Evolutionary conservation across 2,329 filamentous ascomycete genomes (phyloP), one percentile per base, ranked within the genome.

Genomic region (Fusarium penzigii): DNA sequence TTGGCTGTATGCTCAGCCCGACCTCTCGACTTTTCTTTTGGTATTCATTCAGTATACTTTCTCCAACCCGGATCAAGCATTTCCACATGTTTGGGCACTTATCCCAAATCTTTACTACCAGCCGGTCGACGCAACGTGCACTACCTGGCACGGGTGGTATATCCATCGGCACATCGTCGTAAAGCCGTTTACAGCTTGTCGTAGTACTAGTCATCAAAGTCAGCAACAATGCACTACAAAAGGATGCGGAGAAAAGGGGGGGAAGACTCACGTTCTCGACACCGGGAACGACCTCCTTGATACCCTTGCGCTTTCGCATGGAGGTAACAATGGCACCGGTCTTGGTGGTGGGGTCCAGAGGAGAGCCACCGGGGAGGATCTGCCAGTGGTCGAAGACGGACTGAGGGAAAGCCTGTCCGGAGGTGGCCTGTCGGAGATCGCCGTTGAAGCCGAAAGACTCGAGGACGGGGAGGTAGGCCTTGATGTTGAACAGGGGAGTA

Each of bases 301-400:
- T 83, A 91, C 93, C 94, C 91, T 99, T 99, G 81, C 93, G 90
- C 88, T 97, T 97, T 75, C 94, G 92, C 88, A 95, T 96, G 55
- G 88, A 85, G 74, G 82, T 80, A 68, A 97, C 91, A 69, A 97
- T 82, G 74, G 84, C 77, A 75, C 92, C 94, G 69, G 88, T 84
- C 85, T 92, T 90, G 72, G 85, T 86, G 70, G 86, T 88, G 73
- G 78, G 65, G 79, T 99, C 93, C 71, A 97, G 85, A 66, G 90
- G 87, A 67, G 89, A 94, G 70, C 94, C 94, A 87, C 93, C 93
- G 68, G 92, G 90, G 67, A 97, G 87, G 69, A 94, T 81, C 81
- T 96, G 89, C 92, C 92, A 99, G 83, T 99, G 94, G 78, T 97
- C 93, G 81, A 99, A 99, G 71, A 99, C 92, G 70, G 88, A 89